A percentile compares a stretch with the other conserved stretches of the same genome.
Evolutionary conservation across 352 stramenopile genomes (phyloP).

Genomic region (Stramenopiles sp.): DNA sequence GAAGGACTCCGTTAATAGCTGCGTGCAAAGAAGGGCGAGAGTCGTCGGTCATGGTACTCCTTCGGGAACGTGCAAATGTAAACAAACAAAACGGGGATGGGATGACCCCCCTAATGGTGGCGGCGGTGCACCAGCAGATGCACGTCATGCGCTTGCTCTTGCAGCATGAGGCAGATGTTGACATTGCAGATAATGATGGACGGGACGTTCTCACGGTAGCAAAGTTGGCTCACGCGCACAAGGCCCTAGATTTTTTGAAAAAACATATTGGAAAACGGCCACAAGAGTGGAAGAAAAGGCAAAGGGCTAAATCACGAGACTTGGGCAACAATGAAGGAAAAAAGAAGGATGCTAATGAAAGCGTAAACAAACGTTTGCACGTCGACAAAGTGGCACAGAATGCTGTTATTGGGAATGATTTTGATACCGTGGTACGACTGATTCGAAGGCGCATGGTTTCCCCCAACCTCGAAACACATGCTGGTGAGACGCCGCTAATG

Average conservation of each 20-base stretch:
- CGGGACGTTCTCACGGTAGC: not conserved
- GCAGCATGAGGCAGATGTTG: not conserved
- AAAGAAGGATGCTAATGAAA: no score
- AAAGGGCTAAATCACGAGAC: not conserved
- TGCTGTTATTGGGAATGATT: not conserved
- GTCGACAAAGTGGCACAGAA: not conserved
- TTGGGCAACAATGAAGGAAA: not conserved
- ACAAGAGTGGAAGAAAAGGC: not conserved
- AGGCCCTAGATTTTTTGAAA: not conserved
- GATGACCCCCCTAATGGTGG: not conserved
- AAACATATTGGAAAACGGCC: not conserved
- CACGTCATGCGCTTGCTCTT: not conserved
- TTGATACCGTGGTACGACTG: not conserved
- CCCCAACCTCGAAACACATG: not conserved
- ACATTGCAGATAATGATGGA: not conserved
- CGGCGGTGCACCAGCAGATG: not conserved
- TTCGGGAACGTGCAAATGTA: not conserved
- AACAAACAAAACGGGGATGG: not conserved
- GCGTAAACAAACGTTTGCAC: not conserved
- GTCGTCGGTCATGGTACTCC: not conserved
- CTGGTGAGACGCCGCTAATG: not conserved
- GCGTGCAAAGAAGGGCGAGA: not conserved
- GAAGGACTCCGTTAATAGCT: not conserved
- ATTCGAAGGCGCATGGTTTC: not conserved
- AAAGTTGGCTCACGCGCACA: not conserved